Conservation (phyloP, 2,329 filamentous ascomycete genomes). For the Myotisia sp. region DNA sequence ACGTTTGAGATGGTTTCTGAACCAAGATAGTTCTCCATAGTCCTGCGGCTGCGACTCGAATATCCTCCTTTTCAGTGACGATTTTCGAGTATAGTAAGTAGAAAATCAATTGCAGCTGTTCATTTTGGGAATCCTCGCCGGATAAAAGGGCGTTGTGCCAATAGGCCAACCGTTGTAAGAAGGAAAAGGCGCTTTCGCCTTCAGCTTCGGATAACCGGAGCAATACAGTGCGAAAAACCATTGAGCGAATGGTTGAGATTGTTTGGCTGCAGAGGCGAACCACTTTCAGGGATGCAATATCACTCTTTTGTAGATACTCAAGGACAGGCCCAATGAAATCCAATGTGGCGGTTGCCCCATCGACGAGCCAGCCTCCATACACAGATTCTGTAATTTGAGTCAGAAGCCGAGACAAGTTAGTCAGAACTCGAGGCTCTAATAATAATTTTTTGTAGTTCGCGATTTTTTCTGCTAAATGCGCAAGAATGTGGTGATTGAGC, state of each 20-base stretch:
- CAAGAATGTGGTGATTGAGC: conserved; percentile 60
- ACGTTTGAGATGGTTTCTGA: conserved; percentile 76
- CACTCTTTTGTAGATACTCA: conserved; percentile 77
- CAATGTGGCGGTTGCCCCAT: conserved; percentile 67
- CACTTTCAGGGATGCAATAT: conserved; percentile 65
- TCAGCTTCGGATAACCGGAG: conserved; percentile 74
- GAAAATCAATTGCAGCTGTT: conserved; percentile 72
- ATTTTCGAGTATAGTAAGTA: conserved; percentile 87
- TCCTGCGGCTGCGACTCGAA: conserved; percentile 64
- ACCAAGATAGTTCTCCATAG: conserved; percentile 87
- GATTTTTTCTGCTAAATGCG: conserved; percentile 54
- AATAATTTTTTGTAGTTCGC: conserved; percentile 58
- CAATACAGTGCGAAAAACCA: conserved; percentile 65
- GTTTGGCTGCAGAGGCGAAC: conserved; percentile 85
- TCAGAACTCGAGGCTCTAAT: conserved; percentile 67
- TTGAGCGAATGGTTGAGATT: conserved; percentile 58
- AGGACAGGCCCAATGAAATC: conserved; percentile 75
- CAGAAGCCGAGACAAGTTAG: conserved; percentile 70
- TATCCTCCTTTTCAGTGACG: conserved; percentile 50
- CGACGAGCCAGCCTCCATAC: conserved; percentile 92
- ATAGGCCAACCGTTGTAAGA: conserved; percentile 76
- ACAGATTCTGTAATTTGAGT: conserved; percentile 75
- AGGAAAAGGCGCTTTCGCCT: conserved; percentile 51
- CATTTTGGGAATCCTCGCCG: conserved; percentile 61
- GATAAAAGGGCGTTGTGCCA: conserved; percentile 89